Base-by-base conservation (phyloP, 441 rosid genomes). In the Erysimum cheiri region DNA sequence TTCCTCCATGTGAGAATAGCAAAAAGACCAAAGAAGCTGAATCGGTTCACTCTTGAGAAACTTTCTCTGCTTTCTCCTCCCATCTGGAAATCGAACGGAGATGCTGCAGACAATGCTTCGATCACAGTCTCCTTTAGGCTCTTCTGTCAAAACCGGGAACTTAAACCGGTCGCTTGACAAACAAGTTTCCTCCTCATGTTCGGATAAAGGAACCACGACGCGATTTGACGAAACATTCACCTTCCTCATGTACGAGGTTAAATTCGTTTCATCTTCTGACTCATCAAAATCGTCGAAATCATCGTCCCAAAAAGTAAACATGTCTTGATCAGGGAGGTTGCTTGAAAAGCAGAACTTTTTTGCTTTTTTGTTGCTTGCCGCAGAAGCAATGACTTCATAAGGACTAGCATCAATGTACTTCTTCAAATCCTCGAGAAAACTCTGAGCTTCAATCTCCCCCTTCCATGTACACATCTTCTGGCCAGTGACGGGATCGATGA, bases 51-150 rank as follows among this genome's bases (percentile, higher is more conserved):
- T 68, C 54, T 55, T 55, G 2, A 54, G 43, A 57, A 68, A 56
- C 7, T 11, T 68, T 2, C 72, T 68, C 26, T 15, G 54, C 26
- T 40, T 32, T 43, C 56, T 68, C 56, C 79, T 86, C 32, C 97
- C 97, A 69, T 86, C 86, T 28, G 97, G 96, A 54, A 89, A 86
- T 47, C 96, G 88, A 54, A 91, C 77, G 69, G 92, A 90, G 64
- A 89, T 84, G 79, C 89, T 78, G 58, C 97, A 91, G 43, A 85
- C 77, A 37, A 83, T 75, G 75, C 79, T 83, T 64, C 83, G 78
- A 64, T 92, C 92, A 11, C 48, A 52, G 19, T 41, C 43, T 39
- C 80, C 81, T 13, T 81, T 85, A 14, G 96, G 92, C 70, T 92
- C 96, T 71, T 84, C 88, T 55, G 88, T 87, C 49, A 89, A 76